phyloP scores from a whole-genome alignment of 169 alveolate genomes.

The Perkinsus chesapeaki region DNA sequence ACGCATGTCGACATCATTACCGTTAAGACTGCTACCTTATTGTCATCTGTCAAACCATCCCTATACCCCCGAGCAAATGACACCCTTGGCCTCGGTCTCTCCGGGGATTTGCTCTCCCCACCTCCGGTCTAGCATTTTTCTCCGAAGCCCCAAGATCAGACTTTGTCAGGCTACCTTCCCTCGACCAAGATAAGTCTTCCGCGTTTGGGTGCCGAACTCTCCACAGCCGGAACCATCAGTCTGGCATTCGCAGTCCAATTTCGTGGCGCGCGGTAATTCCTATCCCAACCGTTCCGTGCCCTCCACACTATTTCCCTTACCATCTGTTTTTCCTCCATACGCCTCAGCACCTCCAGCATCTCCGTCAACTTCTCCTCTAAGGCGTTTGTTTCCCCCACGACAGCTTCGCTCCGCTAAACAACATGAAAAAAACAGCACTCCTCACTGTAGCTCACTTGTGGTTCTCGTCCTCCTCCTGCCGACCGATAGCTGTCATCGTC shows the following conservation, averaged over 20 bases:
- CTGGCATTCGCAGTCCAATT: neutral
- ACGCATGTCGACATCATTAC: neutral
- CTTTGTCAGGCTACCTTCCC: no score
- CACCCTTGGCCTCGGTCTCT: neutral
- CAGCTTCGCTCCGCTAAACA: neutral
- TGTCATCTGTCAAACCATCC: neutral
- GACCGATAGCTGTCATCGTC: no score
- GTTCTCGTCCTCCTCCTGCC: no score
- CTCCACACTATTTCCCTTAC: neutral
- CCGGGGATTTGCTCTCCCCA: neutral
- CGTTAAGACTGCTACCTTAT: neutral
- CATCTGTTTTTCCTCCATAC: neutral
- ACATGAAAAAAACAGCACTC: neutral
- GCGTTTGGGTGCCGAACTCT: neutral
- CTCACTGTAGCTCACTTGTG: no score
- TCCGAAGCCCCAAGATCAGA: no score
- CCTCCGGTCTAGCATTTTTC: neutral
- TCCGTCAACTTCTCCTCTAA: neutral
- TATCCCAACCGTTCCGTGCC: neutral
- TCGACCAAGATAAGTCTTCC: no score
- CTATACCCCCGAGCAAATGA: neutral
- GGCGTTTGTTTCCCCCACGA: neutral
- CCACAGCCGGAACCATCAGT: neutral
- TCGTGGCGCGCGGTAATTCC: neutral
- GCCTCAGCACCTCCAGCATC: neutral